These are phyloP conservation scores for Pseudevernia furfuracea DNA, from an alignment of 495 filamentous ascomycete genomes.

Conservation along the genomic window DNA sequence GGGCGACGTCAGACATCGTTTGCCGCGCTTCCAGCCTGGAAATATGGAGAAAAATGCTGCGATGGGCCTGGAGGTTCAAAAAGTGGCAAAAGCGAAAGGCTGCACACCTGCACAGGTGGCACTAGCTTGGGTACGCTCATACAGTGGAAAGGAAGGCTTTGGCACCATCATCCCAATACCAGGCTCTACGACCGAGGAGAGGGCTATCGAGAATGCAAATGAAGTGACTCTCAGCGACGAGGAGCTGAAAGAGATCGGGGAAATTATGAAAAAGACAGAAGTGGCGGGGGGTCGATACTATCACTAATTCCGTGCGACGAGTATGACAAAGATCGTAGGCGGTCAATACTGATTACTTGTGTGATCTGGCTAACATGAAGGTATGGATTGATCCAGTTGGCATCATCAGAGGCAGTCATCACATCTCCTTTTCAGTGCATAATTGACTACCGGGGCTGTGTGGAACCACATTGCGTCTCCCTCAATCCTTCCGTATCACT, in stretches of 20 bases:
- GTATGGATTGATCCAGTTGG: background rate
- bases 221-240: constrained; percentile 35
- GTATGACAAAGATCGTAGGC: background rate
- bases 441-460: background rate
- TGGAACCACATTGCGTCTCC: background rate
- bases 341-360: background rate
- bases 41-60: constrained; percentile 66
- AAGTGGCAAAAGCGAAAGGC: constrained; percentile 60
- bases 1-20: constrained; percentile 43
- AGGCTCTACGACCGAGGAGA: constrained; percentile 50
- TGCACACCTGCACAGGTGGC: constrained; percentile 70
- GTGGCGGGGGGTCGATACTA: constrained; percentile 38
- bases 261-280: constrained; percentile 34
- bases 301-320: background rate
- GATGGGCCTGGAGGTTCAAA: constrained; percentile 58
- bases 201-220: constrained; percentile 40
- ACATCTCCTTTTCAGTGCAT: background rate
- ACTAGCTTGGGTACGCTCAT: constrained; percentile 57
- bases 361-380: background rate
- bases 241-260: constrained; percentile 43
- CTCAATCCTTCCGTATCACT: background rate
- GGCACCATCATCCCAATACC: constrained; percentile 78
- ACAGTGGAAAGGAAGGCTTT: constrained; percentile 52
- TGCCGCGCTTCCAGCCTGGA: constrained; percentile 61
- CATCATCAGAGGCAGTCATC: background rate